Percentiles rank a stretch among this genome's conserved stretches.
phyloP scores from a whole-genome alignment of 345 rosid species.

The Moringa oleifera region DNA sequence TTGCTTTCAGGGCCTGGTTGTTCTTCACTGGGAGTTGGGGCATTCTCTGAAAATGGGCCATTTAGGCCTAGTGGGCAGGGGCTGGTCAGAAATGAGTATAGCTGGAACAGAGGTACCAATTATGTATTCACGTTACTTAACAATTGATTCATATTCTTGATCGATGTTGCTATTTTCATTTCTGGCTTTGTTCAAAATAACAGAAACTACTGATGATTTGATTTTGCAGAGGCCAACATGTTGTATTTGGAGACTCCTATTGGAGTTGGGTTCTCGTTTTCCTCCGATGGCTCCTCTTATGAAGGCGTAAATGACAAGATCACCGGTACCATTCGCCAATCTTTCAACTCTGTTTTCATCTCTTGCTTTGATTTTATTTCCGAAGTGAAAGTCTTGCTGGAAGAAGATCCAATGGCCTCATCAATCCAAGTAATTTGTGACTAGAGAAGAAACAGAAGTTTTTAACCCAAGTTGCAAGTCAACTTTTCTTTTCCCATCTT shows the following conservation, averaged over 20 bases:
- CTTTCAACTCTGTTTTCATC: not conserved
- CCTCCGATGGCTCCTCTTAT: conserved; percentile 54
- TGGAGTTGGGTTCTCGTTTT: conserved; percentile 98
- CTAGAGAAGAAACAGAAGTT: conserved; percentile 21
- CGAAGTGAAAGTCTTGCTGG: too few relatives aligned
- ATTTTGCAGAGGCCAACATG: conserved; percentile 82
- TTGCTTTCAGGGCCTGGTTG: conserved; percentile 65
- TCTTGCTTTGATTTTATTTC: conserved; percentile 2
- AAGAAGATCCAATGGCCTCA: too few relatives aligned
- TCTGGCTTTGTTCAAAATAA: not conserved
- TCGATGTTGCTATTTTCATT: not conserved
- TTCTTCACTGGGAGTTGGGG: conserved; percentile 95
- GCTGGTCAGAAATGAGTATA: conserved; percentile 67
- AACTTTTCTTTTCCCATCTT: not conserved
- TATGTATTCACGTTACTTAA: not conserved
- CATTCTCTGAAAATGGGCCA: conserved; percentile 95
- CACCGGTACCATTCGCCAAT: conserved; percentile 49
- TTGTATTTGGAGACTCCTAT: conserved; percentile 85
- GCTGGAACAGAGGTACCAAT: conserved; percentile 81
- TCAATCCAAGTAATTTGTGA: conserved; percentile 1
- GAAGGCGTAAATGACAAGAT: conserved; percentile 68
- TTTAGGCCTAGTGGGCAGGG: conserved; percentile 83
- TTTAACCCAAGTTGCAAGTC: conserved; percentile 26
- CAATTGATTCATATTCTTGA: too few relatives aligned
- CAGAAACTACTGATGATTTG: conserved; percentile 9